Conservation (phyloP, 2,329 filamentous ascomycete genomes). For the Sporothrix phasma region DNA sequence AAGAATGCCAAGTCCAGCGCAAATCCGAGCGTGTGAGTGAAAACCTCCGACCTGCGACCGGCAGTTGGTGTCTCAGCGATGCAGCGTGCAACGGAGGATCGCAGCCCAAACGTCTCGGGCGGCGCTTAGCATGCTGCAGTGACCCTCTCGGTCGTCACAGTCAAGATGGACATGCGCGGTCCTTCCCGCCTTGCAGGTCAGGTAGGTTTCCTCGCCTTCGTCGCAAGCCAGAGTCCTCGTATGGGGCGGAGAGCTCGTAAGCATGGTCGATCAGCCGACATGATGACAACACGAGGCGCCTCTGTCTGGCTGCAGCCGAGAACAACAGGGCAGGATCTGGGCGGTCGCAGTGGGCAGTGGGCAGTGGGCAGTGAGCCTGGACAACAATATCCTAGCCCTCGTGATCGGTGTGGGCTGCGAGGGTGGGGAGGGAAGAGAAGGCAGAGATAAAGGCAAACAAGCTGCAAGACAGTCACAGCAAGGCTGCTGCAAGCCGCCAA, state of each 20-base stretch:
- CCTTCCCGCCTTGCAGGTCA: background rate
- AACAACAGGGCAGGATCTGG: background rate
- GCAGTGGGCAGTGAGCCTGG: too few species aligned
- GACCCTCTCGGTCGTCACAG: background rate
- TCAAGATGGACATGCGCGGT: background rate
- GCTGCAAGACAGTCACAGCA: background rate
- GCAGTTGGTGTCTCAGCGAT: slow-evolving; percentile 12
- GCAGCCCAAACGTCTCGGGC: background rate
- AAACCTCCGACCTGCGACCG: slow-evolving; percentile 10
- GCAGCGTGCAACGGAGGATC: background rate
- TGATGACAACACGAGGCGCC: background rate
- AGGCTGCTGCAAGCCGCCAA: background rate
- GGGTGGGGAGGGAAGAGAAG: background rate
- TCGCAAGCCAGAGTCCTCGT: background rate
- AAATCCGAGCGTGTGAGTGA: background rate
- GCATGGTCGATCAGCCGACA: slow-evolving; percentile 2
- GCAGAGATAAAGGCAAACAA: background rate
- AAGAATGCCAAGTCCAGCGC: background rate
- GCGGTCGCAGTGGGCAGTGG: background rate
- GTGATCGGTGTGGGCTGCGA: slow-evolving; percentile 1
- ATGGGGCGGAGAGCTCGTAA: background rate
- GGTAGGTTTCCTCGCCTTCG: background rate
- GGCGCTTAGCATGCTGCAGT: background rate
- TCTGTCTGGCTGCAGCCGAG: background rate
- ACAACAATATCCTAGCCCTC: background rate